A percentile compares a stretch with the other conserved stretches of the same genome.
phyloP scores from a whole-genome alignment of 768 basidiomycete species.

The Leccinum olivaceopallidum region DNA sequence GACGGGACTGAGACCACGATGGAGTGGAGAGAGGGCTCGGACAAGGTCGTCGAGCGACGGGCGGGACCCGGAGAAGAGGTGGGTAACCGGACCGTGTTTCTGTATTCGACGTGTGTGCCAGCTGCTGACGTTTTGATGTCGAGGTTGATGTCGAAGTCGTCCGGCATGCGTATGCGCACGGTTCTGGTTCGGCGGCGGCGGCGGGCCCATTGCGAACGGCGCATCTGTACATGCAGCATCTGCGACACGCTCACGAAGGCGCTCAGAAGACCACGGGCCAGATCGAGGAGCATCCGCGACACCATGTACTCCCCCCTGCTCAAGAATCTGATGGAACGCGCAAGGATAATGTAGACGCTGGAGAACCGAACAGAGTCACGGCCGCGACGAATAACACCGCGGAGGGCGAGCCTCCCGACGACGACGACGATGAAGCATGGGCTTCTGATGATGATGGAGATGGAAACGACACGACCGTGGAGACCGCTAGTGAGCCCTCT shows the following conservation, averaged over 20 bases:
- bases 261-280: constrained; percentile 30
- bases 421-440: constrained; percentile 56
- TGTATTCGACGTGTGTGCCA: neutral
- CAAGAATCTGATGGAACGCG: constrained; percentile 11
- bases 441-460: constrained; percentile 50
- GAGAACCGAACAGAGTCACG: neutral
- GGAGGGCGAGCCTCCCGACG: constrained; percentile 15
- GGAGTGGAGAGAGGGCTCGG: constrained; percentile 75
- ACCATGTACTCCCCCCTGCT: constrained; percentile 15
- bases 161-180: constrained; percentile 38
- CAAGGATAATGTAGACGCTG: constrained; percentile 5
- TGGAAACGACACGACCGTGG: constrained; percentile 20
- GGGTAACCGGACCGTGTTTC: constrained; percentile 17
- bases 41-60: constrained; percentile 64
- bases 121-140: constrained; percentile 17
- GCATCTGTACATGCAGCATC: constrained; percentile 14
- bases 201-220: constrained; percentile 2
- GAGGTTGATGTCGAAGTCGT: constrained; percentile 68
- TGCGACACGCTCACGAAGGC: constrained; percentile 17
- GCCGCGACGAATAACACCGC: neutral
- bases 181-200: neutral
- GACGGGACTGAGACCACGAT: constrained; percentile 41
- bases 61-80: constrained; percentile 67
- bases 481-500: neutral
- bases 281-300: constrained; percentile 17